Evolutionary conservation across 495 filamentous ascomycete genomes (phyloP).

Genomic region (Podospora pseudopauciseta): DNA sequence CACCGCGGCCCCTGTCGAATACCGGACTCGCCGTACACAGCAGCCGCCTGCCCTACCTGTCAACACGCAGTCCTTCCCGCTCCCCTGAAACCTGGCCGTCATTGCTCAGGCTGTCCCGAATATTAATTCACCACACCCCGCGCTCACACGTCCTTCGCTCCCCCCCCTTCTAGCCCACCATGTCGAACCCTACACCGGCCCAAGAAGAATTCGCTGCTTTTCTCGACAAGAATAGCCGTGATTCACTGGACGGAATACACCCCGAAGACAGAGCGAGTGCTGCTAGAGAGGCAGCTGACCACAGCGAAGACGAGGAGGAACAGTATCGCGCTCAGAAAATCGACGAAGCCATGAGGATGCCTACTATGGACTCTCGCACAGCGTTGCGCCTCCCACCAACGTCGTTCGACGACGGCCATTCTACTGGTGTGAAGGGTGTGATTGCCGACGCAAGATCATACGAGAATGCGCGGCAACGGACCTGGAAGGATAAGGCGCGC

Average conservation of each 20-base stretch:
- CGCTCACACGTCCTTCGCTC: not conserved
- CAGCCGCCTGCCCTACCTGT: conserved; percentile 28
- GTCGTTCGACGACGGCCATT: conserved; percentile 66
- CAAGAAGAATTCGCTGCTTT: conserved; percentile 84
- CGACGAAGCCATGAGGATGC: conserved; percentile 56
- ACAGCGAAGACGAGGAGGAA: conserved; percentile 54
- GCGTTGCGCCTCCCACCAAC: conserved; percentile 54
- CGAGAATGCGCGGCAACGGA: conserved; percentile 72
- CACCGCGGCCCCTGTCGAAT: conserved; percentile 11
- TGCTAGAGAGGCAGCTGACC: conserved; percentile 47
- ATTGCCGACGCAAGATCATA: conserved; percentile 93
- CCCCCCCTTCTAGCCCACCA: conserved; percentile 37
- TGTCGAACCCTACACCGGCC: conserved; percentile 57
- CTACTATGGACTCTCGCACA: conserved; percentile 49
- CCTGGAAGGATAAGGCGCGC: conserved; percentile 48
- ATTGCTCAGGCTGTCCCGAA: conserved; percentile 17
- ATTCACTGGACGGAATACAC: conserved; percentile 43
- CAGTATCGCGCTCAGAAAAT: conserved; percentile 55
- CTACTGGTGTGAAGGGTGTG: conserved; percentile 95
- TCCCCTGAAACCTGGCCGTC: conserved; percentile 5
- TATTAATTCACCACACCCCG: conserved; percentile 22
- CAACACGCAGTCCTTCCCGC: conserved; percentile 21
- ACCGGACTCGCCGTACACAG: conserved; percentile 26
- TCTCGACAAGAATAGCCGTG: conserved; percentile 54
- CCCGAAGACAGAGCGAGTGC: conserved; percentile 51